Conservation (phyloP, 371 early-diverging fungal genomes). For the Mucor lusitanicus region DNA sequence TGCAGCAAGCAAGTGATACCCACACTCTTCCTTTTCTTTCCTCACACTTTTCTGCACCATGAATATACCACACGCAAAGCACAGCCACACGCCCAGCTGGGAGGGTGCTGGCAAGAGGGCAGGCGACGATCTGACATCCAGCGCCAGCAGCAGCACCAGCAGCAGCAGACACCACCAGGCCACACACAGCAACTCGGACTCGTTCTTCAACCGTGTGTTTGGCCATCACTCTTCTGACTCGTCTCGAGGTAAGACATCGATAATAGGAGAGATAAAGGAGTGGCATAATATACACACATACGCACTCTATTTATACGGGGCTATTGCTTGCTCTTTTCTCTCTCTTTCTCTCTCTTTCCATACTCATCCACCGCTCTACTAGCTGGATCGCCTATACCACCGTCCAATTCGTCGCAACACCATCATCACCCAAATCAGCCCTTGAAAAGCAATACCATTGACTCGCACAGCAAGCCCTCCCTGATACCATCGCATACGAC, state of each 20-base stretch:
- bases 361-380: neutral
- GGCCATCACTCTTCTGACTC: slow-evolving; percentile 43
- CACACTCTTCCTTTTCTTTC: neutral
- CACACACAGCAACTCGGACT: slow-evolving; percentile 17
- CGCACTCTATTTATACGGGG: neutral
- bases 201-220: slow-evolving; percentile 40
- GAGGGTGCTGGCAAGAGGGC: slow-evolving; percentile 7
- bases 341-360: neutral
- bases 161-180: slow-evolving; percentile 8
- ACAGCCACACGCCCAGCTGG: slow-evolving; percentile 16
- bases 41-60: neutral
- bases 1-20: neutral
- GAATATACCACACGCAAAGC: slow-evolving; percentile 19
- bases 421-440: slow-evolving; percentile 7
- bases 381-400: slow-evolving; percentile 30
- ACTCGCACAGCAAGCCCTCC: neutral
- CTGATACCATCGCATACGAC: neutral
- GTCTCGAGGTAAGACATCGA: slow-evolving; percentile 30
- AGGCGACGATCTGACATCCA: neutral
- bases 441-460: slow-evolving; percentile 6
- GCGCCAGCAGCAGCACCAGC: neutral
- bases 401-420: neutral
- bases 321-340: neutral
- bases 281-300: neutral
- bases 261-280: neutral